Conservation (phyloP, 306 rosid genomes). For the Trifolium fragiferum region DNA sequence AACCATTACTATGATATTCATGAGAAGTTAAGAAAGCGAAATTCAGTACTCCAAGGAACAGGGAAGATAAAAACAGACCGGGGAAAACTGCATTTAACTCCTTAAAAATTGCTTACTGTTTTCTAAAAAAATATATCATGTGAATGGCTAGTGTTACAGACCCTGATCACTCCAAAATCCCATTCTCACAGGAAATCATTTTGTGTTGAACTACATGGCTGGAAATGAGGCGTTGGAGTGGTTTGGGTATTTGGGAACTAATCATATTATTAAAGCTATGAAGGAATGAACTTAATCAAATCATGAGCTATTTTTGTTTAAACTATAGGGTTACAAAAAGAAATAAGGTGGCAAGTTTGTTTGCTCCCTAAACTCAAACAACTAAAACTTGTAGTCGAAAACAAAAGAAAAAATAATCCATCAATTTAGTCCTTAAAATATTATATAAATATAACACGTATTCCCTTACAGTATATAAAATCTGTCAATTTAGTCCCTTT, state of each 20-base stretch:
- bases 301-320: slow-evolving; percentile 28
- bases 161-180: background rate
- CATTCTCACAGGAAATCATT: too few relatives aligned
- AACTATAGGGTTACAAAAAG: background rate
- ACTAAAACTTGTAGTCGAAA: too few relatives aligned
- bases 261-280: slow-evolving; percentile 21
- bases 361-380: background rate
- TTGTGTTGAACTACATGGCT: background rate
- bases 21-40: background rate
- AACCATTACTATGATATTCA: background rate
- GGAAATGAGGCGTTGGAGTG: background rate
- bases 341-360: background rate
- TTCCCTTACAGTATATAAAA: too few relatives aligned
- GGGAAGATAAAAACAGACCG: background rate
- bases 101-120: background rate
- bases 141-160: background rate
- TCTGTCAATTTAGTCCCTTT: too few relatives aligned
- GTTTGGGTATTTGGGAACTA: slow-evolving; percentile 6
- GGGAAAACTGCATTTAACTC: background rate
- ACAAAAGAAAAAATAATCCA: background rate
- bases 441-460: too few relatives aligned
- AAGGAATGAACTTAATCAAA: background rate
- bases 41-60: background rate
- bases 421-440: too few relatives aligned
- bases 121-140: background rate